Conservation (phyloP, 148 eudicot genomes). For the Vaccinium vitisidaea region DNA sequence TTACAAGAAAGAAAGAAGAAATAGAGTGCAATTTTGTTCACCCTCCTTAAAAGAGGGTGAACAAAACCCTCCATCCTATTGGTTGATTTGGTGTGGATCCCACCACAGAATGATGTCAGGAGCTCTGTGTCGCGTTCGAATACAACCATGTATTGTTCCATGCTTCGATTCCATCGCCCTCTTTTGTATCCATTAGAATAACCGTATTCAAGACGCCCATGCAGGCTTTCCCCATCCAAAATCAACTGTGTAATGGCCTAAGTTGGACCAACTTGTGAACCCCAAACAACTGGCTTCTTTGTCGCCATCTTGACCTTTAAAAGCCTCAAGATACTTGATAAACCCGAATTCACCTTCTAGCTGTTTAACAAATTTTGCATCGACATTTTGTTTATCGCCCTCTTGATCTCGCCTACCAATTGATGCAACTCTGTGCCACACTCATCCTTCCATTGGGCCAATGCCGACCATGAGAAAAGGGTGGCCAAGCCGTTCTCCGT, state of each 20-base stretch:
- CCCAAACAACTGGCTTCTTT: not conserved
- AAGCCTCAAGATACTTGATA: not conserved
- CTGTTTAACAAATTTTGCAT: not conserved
- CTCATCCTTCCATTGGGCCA: not conserved
- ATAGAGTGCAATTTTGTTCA: no score
- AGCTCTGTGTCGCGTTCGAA: not conserved
- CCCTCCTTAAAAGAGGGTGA: no score
- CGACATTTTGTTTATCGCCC: not conserved
- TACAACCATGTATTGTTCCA: constrained; percentile 8
- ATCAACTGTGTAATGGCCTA: constrained; percentile 18
- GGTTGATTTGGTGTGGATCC: no score
- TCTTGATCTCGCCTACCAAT: not conserved
- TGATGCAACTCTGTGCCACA: not conserved
- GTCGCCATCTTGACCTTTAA: not conserved
- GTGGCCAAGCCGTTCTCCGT: not conserved
- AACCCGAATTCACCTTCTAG: not conserved
- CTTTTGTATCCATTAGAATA: not conserved
- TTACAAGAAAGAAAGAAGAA: no score
- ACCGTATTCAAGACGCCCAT: constrained; percentile 18
- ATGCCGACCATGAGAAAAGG: not conserved
- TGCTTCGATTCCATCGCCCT: constrained; percentile 9
- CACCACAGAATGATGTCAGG: not conserved
- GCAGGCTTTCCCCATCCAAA: constrained; percentile 23
- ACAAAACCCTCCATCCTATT: no score
- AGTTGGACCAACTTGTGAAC: constrained; percentile 17